Evolutionary conservation across 2,329 filamentous ascomycete genomes (phyloP).

Genomic region (Talaromyces sp.): DNA sequence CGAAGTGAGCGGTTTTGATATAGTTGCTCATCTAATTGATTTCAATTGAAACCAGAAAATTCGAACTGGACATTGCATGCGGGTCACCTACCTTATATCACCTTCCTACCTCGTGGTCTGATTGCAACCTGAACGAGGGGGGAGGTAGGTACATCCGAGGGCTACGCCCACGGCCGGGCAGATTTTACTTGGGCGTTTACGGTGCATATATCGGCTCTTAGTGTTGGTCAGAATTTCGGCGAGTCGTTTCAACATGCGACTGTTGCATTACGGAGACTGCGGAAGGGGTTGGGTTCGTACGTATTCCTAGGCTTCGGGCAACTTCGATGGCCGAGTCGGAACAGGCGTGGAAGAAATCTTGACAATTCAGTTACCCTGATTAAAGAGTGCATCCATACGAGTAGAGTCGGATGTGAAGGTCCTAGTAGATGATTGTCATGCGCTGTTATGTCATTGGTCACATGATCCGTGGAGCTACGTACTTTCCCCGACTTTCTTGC

Average conservation of each 20-base stretch:
- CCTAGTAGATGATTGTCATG: not conserved
- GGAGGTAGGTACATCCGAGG: too few relatives aligned
- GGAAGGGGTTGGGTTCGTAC: not conserved
- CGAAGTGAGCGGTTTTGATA: not conserved
- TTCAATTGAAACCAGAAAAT: not conserved
- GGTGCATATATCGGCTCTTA: too few relatives aligned
- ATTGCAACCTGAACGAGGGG: too few relatives aligned
- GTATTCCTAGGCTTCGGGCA: too few relatives aligned
- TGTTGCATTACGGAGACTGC: not conserved
- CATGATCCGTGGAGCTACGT: not conserved
- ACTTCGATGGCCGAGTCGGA: too few relatives aligned
- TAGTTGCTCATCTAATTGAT: not conserved
- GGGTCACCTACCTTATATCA: not conserved
- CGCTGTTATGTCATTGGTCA: not conserved
- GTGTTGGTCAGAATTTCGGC: not conserved
- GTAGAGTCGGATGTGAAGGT: too few relatives aligned
- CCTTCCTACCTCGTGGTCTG: not conserved
- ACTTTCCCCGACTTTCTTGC: not conserved
- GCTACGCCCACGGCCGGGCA: too few relatives aligned
- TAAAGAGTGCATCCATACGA: too few relatives aligned
- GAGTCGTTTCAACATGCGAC: not conserved
- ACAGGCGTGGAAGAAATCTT: too few relatives aligned
- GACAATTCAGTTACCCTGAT: too few relatives aligned
- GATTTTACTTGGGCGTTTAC: too few relatives aligned
- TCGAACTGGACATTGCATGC: not conserved